Conservation (phyloP, 2,329 filamentous ascomycete species). For the Aureobasidium lini region DNA sequence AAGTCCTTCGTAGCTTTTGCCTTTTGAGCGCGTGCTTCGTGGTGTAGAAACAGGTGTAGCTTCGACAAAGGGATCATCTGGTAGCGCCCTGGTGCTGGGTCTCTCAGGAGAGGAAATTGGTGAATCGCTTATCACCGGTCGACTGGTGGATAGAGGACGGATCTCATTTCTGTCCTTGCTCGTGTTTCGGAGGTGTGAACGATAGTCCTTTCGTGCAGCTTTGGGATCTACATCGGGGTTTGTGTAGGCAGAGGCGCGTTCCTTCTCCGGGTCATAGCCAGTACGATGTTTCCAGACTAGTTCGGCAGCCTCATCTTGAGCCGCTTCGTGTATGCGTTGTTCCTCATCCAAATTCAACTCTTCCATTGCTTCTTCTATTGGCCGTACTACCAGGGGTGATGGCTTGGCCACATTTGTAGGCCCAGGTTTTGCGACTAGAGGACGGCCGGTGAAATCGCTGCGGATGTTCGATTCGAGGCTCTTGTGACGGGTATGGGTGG, state of each 20-base stretch:
- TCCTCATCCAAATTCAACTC: conserved; percentile 63
- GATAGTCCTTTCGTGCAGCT: conserved; percentile 46
- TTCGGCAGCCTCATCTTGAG: conserved; percentile 69
- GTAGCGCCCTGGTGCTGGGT: not conserved
- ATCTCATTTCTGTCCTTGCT: not conserved
- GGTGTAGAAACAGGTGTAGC: not conserved
- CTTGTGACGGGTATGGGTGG: not conserved
- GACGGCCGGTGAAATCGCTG: conserved; percentile 26
- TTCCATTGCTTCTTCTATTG: conserved; percentile 64
- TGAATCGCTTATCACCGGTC: not conserved
- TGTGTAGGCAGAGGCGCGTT: conserved; percentile 35
- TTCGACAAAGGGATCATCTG: not conserved
- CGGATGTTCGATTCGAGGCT: conserved; percentile 11
- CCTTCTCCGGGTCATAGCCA: conserved; percentile 56
- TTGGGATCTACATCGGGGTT: conserved; percentile 26
- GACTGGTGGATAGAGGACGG: conserved; percentile 14
- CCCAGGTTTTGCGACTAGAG: conserved; percentile 19
- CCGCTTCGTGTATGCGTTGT: conserved; percentile 57
- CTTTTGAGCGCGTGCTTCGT: conserved; percentile 15
- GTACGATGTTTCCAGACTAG: conserved; percentile 71
- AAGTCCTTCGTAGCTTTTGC: conserved; percentile 30
- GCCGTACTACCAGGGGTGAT: conserved; percentile 40
- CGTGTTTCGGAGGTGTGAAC: conserved; percentile 53
- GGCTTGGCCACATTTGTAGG: not conserved
- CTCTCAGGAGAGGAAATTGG: not conserved